Base-by-base conservation (phyloP, 352 stramenopile species). In the Halophytophthora polymorphica region DNA sequence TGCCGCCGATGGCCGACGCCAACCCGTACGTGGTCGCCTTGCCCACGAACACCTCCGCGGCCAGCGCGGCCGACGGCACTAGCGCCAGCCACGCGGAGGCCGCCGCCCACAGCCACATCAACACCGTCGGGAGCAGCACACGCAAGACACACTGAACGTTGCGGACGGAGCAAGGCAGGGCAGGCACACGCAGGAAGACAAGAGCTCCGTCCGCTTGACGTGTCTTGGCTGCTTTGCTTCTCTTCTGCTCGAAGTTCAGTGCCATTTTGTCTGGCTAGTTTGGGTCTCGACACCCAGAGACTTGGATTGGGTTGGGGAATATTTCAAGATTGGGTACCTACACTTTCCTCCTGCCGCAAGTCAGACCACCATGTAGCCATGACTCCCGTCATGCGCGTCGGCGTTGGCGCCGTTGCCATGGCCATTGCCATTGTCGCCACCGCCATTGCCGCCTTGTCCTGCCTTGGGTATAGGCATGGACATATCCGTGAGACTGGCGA, bases 21-120 rank as follows among this genome's bases (percentile, higher is more conserved):
- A 84, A 68, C 4, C 73, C 70, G 34, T 84, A 84, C 1, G 68
- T 82, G 17, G 73, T 84, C 44, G 73, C 73, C 19, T 57, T 70
- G 25, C 73, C 73, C 13, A 50, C 64, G 55, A 84, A 84, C 2
- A 64, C 47, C 17, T 81, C 64, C 15, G 60, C 59, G n/a, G 55
- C 53, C 19, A 50, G 7, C 18, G 14, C 18, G 17, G 37, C 7
- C 23, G 41, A 23, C 14, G 34, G 25, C n/a, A 31, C 14, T 10
- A n/a, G n/a, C 21, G 41, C 49, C 19, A 48, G 6, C 29, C 47
- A 53, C 3, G 37, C n/a, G 10, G 22, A 31, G n/a, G 25, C 25
- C 8, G 25, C 4, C 8, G 25, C 25, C 25, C 15, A 45, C 8
- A 69, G 17, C 25, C 14, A 45, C 49, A 71, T 29, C 23, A 50